phyloP scores from a whole-genome alignment of 352 stramenopile genomes.

The Pelagophyceae sp. region DNA sequence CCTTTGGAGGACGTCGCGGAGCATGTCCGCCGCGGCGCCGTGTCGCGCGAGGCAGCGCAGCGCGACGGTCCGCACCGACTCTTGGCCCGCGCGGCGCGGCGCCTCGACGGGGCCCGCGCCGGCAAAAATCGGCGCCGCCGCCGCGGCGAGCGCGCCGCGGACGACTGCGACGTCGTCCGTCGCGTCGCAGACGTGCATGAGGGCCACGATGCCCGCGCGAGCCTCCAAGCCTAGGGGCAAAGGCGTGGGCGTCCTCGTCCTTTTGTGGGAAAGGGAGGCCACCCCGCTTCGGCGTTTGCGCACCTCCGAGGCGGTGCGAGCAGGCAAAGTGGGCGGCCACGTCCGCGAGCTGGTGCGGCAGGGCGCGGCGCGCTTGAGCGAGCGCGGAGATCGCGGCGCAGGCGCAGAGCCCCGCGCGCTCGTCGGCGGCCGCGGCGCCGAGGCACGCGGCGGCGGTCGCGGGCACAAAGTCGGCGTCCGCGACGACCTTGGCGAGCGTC shows the following conservation, averaged over 20 bases:
- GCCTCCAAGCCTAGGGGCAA: too few species aligned
- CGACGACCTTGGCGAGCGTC: not conserved
- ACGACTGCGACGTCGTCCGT: not conserved
- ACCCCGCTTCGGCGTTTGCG: too few species aligned
- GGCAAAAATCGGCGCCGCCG: not conserved
- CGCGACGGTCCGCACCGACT: not conserved
- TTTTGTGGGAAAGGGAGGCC: too few species aligned
- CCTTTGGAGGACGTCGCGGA: not conserved
- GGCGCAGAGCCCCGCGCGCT: not conserved
- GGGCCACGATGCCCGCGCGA: not conserved
- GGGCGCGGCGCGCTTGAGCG: not conserved
- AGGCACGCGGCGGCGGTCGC: not conserved
- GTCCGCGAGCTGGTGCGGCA: too few species aligned
- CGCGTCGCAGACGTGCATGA: not conserved
- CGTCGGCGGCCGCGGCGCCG: not conserved
- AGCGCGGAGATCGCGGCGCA: not conserved
- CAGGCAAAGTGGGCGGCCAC: not conserved
- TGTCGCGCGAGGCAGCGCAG: not conserved
- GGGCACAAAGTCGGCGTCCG: not conserved
- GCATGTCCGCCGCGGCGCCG: not conserved
- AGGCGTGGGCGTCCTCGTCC: too few species aligned
- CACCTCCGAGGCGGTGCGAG: not conserved
- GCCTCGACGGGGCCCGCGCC: not conserved
- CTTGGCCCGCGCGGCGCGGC: not conserved
- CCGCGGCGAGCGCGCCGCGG: not conserved